Evolutionary conservation across 768 basidiomycete species (phyloP), one percentile per base, ranked within the genome.

Genomic region (Russula sp.): DNA sequence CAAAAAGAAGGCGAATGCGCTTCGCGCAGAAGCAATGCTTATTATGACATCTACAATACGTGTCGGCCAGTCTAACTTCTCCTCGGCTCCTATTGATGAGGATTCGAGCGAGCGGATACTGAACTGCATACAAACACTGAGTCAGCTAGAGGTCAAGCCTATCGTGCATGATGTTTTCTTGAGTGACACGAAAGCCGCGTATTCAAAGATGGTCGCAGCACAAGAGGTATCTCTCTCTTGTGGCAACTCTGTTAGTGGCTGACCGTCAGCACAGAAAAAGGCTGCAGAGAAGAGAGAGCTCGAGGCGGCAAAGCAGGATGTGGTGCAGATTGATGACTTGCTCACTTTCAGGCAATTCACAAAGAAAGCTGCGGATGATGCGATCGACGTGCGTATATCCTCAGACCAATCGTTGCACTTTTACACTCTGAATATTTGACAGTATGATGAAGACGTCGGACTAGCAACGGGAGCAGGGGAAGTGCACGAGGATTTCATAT

Each of bases 41-140:
- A 93, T 98, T 73, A 98, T 99, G 97, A 88, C 94, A 1, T 97
- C 94, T 9, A 81, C 94, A 72, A 91, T 98, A 71, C 93, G 97
- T 53, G 92, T 98, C 59, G 97, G 97, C 42, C 96, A 98, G 76
- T 95, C 94, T 58, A 96, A 95, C 72, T 95, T 96, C 68, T 90
- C 89, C 49, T 85, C 91, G 0, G 88, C 87, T 1, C 89, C 91
- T n/a, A 99, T 99, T 67, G 97, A 99, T 77, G 97, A 99, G 73
- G 97, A 99, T 73, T 95, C 94, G 6, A 89, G 85, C 68, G 97
- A 99, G 75, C 87, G 97, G 31, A 93, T 99, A 75, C 84, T 97
- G 81, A 91, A 89, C 74, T 99, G 97, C 76, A 89, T 99, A 57
- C 89, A 93, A 71, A 93, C 94, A 1, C 78, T 99, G 70, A 92